Percentiles rank a stretch among this genome's conserved stretches.
Conservation (phyloP, 2,329 filamentous ascomycete species). For the Helicocarpus griseus region DNA sequence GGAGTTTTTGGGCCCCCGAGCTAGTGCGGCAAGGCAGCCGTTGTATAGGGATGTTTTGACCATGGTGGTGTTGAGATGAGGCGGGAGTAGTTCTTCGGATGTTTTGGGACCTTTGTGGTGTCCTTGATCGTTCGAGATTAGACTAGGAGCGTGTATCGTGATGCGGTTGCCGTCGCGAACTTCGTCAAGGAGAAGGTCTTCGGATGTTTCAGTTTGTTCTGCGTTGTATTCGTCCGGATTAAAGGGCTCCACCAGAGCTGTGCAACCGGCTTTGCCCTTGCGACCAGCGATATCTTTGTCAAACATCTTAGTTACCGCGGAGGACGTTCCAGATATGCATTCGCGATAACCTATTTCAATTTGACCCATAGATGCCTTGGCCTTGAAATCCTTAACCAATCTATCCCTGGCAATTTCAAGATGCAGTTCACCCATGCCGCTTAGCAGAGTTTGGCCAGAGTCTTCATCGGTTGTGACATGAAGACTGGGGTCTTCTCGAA, state of each 20-base stretch:
- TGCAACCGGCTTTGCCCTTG: conserved; percentile 66
- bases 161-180: conserved; percentile 62
- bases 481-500: conserved; percentile 87
- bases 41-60: conserved; percentile 55
- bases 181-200: conserved; percentile 31
- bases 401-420: conserved; percentile 86
- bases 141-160: conserved; percentile 43
- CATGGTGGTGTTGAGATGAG: conserved; percentile 42
- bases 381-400: conserved; percentile 81
- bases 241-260: conserved; percentile 56
- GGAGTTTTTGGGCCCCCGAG: conserved; percentile 69
- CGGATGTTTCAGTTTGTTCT: conserved; percentile 10
- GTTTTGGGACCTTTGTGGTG: conserved; percentile 17
- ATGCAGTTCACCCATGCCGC: conserved; percentile 94
- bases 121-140: conserved; percentile 30
- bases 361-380: conserved; percentile 70
- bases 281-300: conserved; percentile 76
- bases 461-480: conserved; percentile 78
- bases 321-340: conserved; percentile 52
- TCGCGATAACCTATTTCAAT: conserved; percentile 97
- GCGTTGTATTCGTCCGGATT: not conserved
- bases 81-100: conserved; percentile 23
- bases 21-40: conserved; percentile 72
- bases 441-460: conserved; percentile 83
- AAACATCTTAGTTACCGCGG: conserved; percentile 53